Evolutionary conservation across 2,329 filamentous ascomycete species (phyloP), one percentile per base, ranked within the genome.

Genomic region (Pyrenophora graminea): DNA sequence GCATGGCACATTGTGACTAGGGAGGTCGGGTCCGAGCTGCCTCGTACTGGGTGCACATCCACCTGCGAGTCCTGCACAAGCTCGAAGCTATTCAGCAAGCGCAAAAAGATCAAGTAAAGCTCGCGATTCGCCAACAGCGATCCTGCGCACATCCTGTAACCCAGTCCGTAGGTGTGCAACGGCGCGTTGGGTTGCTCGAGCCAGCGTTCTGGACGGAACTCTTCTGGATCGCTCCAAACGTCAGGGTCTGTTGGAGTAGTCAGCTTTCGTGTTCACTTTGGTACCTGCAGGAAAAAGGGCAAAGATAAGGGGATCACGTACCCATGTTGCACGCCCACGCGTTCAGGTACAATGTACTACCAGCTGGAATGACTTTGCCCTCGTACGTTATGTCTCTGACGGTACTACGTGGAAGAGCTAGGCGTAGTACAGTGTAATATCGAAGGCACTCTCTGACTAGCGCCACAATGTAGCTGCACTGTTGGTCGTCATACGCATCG

Each of bases 251-350:
- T 55, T 7, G 12, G 4, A 21, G n/a, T 17, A 9, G 44, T 55
- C 15, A 58, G 50, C 34, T 30, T 5, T 42, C 36, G 8, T 9
- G 19, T 27, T 30, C 33, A 38, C 6, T 4, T 1, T 9, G 36
- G 27, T 18, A 13, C 12, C 10, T 17, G 19, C 25, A 27, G 1
- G 13, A 32, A 13, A n/a, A 39, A 2, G 10, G 27, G 10, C 9
- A 3, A 30, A 12, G 27, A 30, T 30, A 1, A 10, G 23, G 25
- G n/a, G 68, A 77, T 62, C 72, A 82, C 83, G 63, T 72, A 84
- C 83, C 84, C 82, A 85, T 86, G 55, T 88, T 87, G 61, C 85
- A 87, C 2, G 84, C 84, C 85, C 84, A 87, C 0, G 84, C 82
- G 51, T 88, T 88, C 21, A 88, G 71, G 66, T 86, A 88, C 31